Conservation (phyloP, 805 yeast genomes). For the Yarrowia deformans region DNA sequence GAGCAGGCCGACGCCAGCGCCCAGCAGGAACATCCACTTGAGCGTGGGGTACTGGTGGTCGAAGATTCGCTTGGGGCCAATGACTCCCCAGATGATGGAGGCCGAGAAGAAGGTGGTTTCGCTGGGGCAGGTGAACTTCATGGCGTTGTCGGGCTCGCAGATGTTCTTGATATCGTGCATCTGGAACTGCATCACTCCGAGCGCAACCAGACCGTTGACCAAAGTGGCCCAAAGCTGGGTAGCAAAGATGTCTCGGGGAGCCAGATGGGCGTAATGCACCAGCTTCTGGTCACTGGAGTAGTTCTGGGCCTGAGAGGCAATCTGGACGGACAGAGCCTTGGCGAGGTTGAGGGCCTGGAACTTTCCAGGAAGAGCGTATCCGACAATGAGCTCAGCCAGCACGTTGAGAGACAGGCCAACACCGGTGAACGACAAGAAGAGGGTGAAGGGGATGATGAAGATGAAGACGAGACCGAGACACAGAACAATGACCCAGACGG, state of each 20-base stretch:
- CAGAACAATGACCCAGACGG: conserved; percentile 67
- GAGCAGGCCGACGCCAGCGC: conserved; percentile 45
- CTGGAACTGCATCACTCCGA: conserved; percentile 50
- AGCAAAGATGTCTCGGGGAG: conserved; percentile 62
- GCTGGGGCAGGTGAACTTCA: conserved; percentile 50
- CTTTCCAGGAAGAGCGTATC: conserved; percentile 69
- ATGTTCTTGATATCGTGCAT: conserved; percentile 48
- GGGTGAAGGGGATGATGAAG: conserved; percentile 64
- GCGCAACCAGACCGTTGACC: conserved; percentile 48
- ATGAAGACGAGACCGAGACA: conserved; percentile 62
- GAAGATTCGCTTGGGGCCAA: conserved; percentile 59
- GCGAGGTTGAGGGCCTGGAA: conserved; percentile 68
- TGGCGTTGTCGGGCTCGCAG: conserved; percentile 42
- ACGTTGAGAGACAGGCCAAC: conserved; percentile 63
- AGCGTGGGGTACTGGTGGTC: conserved; percentile 45
- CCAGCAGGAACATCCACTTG: conserved; percentile 44
- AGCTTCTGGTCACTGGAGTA: conserved; percentile 65
- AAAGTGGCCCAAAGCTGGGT: conserved; percentile 54
- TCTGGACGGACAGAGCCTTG: conserved; percentile 66
- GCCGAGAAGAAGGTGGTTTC: conserved; percentile 59
- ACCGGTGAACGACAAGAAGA: conserved; percentile 67
- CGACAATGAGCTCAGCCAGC: conserved; percentile 67
- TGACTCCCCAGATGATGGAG: conserved; percentile 55
- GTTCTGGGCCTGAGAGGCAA: conserved; percentile 66
- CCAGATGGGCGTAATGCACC: conserved; percentile 66